phyloP scores from a whole-genome alignment of 176 grass and related monocot species.

The Stipa capillata region DNA sequence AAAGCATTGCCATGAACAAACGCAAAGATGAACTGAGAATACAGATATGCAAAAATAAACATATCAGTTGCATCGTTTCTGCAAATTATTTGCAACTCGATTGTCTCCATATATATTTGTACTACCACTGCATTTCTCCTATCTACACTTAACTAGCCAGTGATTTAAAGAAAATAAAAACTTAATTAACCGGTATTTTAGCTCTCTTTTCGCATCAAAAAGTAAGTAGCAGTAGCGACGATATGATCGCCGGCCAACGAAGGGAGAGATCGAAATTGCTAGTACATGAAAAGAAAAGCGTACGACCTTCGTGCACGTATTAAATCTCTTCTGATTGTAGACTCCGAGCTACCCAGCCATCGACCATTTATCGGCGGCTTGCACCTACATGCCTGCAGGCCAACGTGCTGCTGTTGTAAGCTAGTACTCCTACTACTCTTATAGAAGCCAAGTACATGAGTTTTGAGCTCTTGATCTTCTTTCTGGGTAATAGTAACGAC shows the following conservation, averaged over 20 bases:
- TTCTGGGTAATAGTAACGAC: not conserved
- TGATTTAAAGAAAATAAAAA: too few relatives aligned
- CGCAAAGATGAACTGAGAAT: too few relatives aligned
- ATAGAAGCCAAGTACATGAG: too few relatives aligned
- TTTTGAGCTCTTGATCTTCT: too few relatives aligned
- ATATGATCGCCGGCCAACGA: not conserved
- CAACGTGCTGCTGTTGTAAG: too few relatives aligned
- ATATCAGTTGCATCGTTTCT: too few relatives aligned
- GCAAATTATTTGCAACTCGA: not conserved
- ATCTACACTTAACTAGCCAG: not conserved
- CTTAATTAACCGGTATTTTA: too few relatives aligned
- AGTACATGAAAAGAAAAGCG: not conserved
- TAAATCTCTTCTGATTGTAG: not conserved
- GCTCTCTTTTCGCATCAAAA: not conserved
- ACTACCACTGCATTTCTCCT: too few relatives aligned
- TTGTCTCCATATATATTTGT: not conserved
- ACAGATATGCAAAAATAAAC: too few relatives aligned
- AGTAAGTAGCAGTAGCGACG: not conserved
- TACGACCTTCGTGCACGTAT: not conserved
- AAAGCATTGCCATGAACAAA: too few relatives aligned
- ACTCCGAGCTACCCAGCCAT: not conserved
- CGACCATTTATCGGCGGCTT: not conserved
- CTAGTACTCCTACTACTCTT: too few relatives aligned
- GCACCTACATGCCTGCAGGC: not conserved
- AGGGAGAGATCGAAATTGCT: too few relatives aligned